Evolutionary conservation across 352 stramenopile species (phyloP).

Genomic region (Pythium rishiriense): DNA sequence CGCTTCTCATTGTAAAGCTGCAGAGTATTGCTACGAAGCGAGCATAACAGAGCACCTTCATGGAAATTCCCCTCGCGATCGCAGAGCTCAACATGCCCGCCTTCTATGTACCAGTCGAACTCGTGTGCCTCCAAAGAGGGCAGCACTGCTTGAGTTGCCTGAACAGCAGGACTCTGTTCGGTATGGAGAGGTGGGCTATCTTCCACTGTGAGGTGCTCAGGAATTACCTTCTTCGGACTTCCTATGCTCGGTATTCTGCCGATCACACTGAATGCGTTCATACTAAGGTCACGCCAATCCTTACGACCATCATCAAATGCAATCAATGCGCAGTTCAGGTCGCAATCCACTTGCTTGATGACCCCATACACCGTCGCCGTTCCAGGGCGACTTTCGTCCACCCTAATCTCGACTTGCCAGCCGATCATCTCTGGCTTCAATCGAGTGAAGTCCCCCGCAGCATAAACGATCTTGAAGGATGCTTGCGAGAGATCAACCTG

Average conservation of each 20-base stretch:
- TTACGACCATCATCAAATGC: slow-evolving; percentile 45
- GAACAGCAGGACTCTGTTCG: not conserved
- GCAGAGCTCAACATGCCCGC: slow-evolving; percentile 50
- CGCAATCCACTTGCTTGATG: slow-evolving; percentile 50
- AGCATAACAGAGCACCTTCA: slow-evolving; percentile 54
- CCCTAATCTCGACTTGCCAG: slow-evolving; percentile 45
- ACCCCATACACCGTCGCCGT: slow-evolving; percentile 21
- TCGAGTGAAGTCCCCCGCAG: slow-evolving; percentile 34
- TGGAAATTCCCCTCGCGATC: slow-evolving; percentile 34
- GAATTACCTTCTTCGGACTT: slow-evolving; percentile 5
- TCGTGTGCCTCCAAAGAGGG: slow-evolving; percentile 15
- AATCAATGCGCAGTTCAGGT: slow-evolving; percentile 59
- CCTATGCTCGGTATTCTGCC: not conserved
- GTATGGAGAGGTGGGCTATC: slow-evolving; percentile 1
- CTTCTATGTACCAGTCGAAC: slow-evolving; percentile 63
- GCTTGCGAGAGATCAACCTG: slow-evolving; percentile 31
- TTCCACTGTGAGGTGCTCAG: not conserved
- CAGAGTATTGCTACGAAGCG: slow-evolving; percentile 35
- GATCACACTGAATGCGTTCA: slow-evolving; percentile 44
- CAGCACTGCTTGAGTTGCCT: slow-evolving; percentile 9
- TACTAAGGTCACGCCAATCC: slow-evolving; percentile 54
- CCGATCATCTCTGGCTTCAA: slow-evolving; percentile 42
- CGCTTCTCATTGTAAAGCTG: slow-evolving; percentile 56
- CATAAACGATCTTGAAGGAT: slow-evolving; percentile 52
- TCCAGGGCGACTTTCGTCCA: not conserved